Conservation (phyloP, 2,329 filamentous ascomycete genomes). For the Didymella lethalis region DNA sequence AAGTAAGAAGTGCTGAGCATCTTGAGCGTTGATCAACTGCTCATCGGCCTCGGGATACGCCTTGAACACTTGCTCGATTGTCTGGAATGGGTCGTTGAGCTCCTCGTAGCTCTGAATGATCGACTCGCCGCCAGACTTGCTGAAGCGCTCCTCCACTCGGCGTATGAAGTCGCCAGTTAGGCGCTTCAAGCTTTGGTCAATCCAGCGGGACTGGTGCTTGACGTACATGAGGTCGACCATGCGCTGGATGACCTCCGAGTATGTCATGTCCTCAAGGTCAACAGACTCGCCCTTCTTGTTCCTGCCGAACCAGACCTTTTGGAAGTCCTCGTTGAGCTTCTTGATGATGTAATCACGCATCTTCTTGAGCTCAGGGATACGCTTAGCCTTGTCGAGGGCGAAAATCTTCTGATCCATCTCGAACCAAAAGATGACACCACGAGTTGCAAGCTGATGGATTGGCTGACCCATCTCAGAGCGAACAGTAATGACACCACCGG, state of each 20-base stretch:
- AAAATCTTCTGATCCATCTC: conserved; percentile 99
- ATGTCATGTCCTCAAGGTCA: conserved; percentile 60
- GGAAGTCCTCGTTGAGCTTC: conserved; percentile 58
- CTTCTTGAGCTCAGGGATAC: conserved; percentile 53
- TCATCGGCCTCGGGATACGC: conserved; percentile 85
- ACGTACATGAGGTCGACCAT: conserved; percentile 59
- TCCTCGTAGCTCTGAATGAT: conserved; percentile 90
- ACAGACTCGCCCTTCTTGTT: conserved; percentile 54
- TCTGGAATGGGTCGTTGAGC: conserved; percentile 79
- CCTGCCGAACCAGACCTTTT: conserved; percentile 59
- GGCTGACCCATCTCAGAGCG: conserved; percentile 99
- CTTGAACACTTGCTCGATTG: conserved; percentile 79
- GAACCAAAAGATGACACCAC: conserved; percentile 95
- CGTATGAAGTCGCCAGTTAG: conserved; percentile 96
- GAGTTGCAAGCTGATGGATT: conserved; percentile 97
- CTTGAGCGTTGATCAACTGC: conserved; percentile 97
- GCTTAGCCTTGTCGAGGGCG: conserved; percentile 83
- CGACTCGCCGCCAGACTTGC: conserved; percentile 76
- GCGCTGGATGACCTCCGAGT: conserved; percentile 55
- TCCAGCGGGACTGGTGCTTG: conserved; percentile 56
- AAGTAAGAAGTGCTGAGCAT: conserved; percentile 95
- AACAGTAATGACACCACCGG: conserved; percentile 94
- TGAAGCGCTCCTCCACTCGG: conserved; percentile 96
- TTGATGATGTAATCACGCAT: conserved; percentile 57
- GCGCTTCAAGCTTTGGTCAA: conserved; percentile 73